Conservation (phyloP, 805 yeast species). For the Saccharomyces kudriavzevii region DNA sequence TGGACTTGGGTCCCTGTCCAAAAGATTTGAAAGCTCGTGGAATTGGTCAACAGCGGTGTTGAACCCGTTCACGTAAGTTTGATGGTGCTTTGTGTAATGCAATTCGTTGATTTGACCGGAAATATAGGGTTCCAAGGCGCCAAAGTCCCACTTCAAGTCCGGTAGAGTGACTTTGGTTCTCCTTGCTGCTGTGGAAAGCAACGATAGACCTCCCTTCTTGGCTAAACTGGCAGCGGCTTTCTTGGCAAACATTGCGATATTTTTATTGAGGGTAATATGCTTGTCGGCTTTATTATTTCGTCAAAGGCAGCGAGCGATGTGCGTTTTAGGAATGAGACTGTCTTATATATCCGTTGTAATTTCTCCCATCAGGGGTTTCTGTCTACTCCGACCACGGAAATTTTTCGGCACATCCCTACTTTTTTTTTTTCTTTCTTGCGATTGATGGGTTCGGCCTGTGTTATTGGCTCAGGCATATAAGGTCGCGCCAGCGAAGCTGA, state of each 20-base stretch:
- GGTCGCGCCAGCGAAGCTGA: background rate
- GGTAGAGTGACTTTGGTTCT: slow-evolving; percentile 72
- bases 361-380: background rate
- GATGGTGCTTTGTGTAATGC: slow-evolving; percentile 88
- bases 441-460: background rate
- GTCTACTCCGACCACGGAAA: background rate
- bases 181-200: background rate
- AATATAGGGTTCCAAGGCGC: slow-evolving; percentile 78
- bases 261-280: background rate
- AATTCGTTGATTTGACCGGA: slow-evolving; percentile 80
- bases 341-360: background rate
- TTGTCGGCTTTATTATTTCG: background rate
- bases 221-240: slow-evolving; percentile 12
- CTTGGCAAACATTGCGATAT: background rate
- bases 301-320: background rate
- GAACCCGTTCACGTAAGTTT: slow-evolving; percentile 81
- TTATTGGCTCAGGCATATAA: background rate
- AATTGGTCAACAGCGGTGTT: slow-evolving; percentile 71
- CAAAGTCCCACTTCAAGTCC: slow-evolving; percentile 74
- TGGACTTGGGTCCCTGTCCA: slow-evolving; percentile 47
- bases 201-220: slow-evolving; percentile 1
- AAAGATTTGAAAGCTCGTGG: slow-evolving; percentile 51
- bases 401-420: background rate
- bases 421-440: background rate
- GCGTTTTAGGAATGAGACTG: background rate